These are phyloP conservation scores for Fusarium chuoi DNA, from an alignment of 2,329 filamentous ascomycete species.

Conservation along the genomic window DNA sequence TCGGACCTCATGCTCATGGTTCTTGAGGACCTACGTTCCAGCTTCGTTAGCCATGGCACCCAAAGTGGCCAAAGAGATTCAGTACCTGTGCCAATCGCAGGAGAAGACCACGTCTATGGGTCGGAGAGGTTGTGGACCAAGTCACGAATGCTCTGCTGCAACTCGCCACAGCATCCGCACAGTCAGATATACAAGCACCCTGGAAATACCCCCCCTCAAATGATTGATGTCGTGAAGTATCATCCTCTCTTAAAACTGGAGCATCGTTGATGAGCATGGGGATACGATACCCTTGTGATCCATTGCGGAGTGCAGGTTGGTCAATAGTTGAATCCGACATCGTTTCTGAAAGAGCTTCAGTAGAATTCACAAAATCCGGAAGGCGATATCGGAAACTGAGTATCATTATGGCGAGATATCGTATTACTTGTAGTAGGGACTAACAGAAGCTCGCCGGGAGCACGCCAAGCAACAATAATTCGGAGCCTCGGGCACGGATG, in stretches of 20 bases:
- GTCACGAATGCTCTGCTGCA: background rate
- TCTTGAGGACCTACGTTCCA: background rate
- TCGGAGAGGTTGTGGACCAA: background rate
- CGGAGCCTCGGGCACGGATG: background rate
- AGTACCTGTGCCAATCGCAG: background rate
- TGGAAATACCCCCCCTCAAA: background rate
- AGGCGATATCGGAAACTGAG: background rate
- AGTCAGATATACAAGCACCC: background rate
- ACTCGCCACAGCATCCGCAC: background rate
- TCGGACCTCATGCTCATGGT: background rate
- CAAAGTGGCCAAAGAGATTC: rapidly evolving
- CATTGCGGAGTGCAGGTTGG: background rate
- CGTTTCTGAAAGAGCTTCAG: background rate
- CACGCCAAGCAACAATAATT: background rate
- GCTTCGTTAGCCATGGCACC: rapidly evolving
- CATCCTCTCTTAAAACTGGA: background rate
- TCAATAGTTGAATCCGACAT: background rate
- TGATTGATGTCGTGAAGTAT: background rate
- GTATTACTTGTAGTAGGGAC: background rate
- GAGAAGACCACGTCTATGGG: background rate
- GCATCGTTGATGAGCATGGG: background rate
- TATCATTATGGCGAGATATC: background rate
- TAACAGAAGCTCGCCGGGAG: background rate
- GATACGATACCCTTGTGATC: background rate
- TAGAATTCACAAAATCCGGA: background rate